phyloP scores from a whole-genome alignment of 2,329 filamentous ascomycete species.

The Metarhizium humberi region DNA sequence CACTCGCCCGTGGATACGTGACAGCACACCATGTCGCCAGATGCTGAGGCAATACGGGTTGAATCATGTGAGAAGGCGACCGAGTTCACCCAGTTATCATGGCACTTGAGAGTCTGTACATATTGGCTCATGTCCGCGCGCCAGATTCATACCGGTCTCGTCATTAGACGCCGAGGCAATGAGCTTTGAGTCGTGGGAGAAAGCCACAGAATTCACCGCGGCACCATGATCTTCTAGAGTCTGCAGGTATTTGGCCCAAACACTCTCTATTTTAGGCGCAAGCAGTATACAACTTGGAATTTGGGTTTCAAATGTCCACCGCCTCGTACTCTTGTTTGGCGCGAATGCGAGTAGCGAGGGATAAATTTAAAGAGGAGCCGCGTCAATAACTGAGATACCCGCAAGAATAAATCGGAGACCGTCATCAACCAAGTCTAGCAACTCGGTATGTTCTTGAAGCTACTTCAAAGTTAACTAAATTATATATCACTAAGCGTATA shows the following conservation, averaged over 20 bases:
- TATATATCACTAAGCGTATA: neutral
- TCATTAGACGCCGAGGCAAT: neutral
- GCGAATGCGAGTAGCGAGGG: neutral
- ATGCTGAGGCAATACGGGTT: neutral
- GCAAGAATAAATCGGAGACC: neutral
- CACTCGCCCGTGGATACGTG: neutral
- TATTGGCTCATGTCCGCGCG: neutral
- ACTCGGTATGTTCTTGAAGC: neutral
- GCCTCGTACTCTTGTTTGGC: neutral
- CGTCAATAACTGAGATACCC: neutral
- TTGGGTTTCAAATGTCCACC: neutral
- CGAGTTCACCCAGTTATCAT: neutral
- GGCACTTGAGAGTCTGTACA: slow-evolving; percentile 3
- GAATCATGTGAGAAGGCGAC: slow-evolving; percentile 1
- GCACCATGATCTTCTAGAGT: neutral
- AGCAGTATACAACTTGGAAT: neutral
- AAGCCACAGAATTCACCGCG: neutral
- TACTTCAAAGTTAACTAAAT: neutral
- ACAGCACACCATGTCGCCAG: neutral
- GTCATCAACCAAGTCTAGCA: neutral
- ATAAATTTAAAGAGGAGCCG: neutral
- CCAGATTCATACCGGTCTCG: neutral
- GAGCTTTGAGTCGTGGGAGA: neutral
- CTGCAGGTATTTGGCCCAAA: neutral
- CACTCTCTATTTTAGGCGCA: neutral